Conservation (phyloP, 768 basidiomycete genomes). For the Amylocystis lapponica region DNA sequence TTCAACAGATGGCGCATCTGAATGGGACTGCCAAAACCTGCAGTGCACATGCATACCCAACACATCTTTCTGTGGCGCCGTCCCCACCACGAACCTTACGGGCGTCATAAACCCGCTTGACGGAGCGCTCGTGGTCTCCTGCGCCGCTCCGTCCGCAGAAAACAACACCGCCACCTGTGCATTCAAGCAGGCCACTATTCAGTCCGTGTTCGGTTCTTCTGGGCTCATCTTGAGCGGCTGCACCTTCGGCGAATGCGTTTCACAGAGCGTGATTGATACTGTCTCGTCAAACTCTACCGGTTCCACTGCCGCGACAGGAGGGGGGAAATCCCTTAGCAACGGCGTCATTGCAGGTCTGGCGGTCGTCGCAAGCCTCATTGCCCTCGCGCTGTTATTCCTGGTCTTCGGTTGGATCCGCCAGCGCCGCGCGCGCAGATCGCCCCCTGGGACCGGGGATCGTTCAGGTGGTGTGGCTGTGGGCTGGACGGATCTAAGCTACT, state of each 20-base stretch:
- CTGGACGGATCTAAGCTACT: constrained; percentile 68
- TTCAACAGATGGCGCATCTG: constrained; percentile 33
- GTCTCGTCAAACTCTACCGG: constrained; percentile 32
- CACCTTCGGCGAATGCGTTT: constrained; percentile 84
- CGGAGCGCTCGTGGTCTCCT: constrained; percentile 66
- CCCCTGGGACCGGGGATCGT: constrained; percentile 24
- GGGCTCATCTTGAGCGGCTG: constrained; percentile 76
- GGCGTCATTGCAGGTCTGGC: no score
- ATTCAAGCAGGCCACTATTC: constrained; percentile 71
- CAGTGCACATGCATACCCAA: constrained; percentile 65
- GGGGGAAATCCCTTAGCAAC: constrained; percentile 47
- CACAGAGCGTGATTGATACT: constrained; percentile 70
- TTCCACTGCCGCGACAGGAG: constrained; percentile 17
- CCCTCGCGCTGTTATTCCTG: constrained; percentile 53
- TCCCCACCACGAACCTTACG: constrained; percentile 43
- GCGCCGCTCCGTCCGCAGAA: constrained; percentile 40
- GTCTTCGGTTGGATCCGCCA: constrained; percentile 57
- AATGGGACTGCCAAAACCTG: constrained; percentile 72
- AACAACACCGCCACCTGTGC: constrained; percentile 54
- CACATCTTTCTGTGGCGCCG: constrained; percentile 71
- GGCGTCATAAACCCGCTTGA: constrained; percentile 55
- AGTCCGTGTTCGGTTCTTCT: constrained; percentile 60
- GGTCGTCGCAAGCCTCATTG: constrained; percentile 65
- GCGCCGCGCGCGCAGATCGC: constrained; percentile 49
- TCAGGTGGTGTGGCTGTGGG: constrained; percentile 54